phyloP scores from a whole-genome alignment of 2,329 filamentous ascomycete species.

The Aspergillus awamori region DNA sequence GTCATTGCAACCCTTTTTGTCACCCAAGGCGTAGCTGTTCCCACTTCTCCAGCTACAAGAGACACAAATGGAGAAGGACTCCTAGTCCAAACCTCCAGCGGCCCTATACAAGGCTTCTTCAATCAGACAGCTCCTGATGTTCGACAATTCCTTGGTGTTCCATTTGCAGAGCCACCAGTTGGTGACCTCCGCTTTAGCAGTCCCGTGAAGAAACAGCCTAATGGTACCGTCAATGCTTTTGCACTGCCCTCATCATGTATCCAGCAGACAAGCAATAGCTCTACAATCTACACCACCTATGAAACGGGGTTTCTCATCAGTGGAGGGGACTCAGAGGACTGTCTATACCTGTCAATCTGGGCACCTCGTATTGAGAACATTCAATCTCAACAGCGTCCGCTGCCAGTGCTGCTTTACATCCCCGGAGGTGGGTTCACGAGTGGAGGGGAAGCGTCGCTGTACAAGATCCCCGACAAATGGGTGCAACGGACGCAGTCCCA shows the following conservation, averaged over 20 bases:
- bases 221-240: constrained; percentile 21
- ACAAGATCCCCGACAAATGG: constrained; percentile 18
- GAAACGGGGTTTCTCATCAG: constrained; percentile 12
- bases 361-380: constrained; percentile 13
- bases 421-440: constrained; percentile 20
- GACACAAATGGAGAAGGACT: neutral
- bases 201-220: constrained; percentile 27
- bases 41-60: neutral
- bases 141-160: constrained; percentile 47
- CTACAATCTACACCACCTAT: constrained; percentile 23
- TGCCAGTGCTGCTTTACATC: constrained; percentile 25
- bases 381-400: neutral
- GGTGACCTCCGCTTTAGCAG: constrained; percentile 48
- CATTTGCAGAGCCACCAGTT: constrained; percentile 49
- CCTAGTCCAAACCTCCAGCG: constrained; percentile 20
- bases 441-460: constrained; percentile 16
- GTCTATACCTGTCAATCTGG: constrained; percentile 25
- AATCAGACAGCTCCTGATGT: constrained; percentile 18
- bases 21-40: neutral
- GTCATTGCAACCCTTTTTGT: neutral
- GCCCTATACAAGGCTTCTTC: constrained; percentile 20
- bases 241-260: constrained; percentile 16
- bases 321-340: constrained; percentile 22
- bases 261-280: constrained; percentile 10
- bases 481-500: constrained; percentile 21